Evolutionary conservation across 768 basidiomycete species (phyloP).

Genomic region (Russula abietina): DNA sequence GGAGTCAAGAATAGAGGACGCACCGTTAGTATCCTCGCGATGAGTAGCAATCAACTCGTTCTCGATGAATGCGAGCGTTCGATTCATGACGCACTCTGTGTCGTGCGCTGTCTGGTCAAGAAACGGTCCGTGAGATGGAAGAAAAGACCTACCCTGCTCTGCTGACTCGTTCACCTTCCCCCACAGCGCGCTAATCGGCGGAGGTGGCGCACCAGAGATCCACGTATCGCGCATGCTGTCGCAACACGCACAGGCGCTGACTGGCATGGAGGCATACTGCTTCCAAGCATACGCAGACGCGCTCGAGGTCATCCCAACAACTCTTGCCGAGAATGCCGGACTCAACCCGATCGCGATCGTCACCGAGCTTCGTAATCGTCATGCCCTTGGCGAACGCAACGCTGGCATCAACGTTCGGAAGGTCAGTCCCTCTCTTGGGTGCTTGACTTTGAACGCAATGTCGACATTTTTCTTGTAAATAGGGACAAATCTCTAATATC

Average conservation of each 20-base stretch:
- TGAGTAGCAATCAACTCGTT: slow-evolving; percentile 87
- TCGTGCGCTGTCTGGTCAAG: slow-evolving; percentile 96
- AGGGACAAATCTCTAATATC: slow-evolving; percentile 97
- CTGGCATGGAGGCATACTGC: slow-evolving; percentile 98
- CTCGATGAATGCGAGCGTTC: slow-evolving; percentile 96
- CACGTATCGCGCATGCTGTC: slow-evolving; percentile 89
- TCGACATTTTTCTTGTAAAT: slow-evolving; percentile 1
- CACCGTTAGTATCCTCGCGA: slow-evolving; percentile 93
- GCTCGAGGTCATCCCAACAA: slow-evolving; percentile 95
- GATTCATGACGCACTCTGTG: slow-evolving; percentile 98
- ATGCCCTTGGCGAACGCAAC: slow-evolving; percentile 88
- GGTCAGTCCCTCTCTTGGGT: slow-evolving; percentile 39
- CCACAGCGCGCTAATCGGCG: slow-evolving; percentile 81
- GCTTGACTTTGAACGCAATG: background rate
- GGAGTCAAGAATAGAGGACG: slow-evolving; percentile 92
- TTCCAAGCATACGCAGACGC: slow-evolving; percentile 99
- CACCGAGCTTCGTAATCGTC: slow-evolving; percentile 93
- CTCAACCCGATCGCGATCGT: slow-evolving; percentile 97
- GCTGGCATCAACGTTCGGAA: slow-evolving; percentile 99
- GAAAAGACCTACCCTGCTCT: too few relatives aligned
- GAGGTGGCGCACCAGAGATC: slow-evolving; percentile 97
- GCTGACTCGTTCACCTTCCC: background rate
- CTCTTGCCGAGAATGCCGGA: slow-evolving; percentile 96
- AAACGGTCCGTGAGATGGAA: slow-evolving; percentile 65
- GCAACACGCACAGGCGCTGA: slow-evolving; percentile 86